Conservation (phyloP, 2,329 filamentous ascomycete species). For the Metarhizium anisopliae region DNA sequence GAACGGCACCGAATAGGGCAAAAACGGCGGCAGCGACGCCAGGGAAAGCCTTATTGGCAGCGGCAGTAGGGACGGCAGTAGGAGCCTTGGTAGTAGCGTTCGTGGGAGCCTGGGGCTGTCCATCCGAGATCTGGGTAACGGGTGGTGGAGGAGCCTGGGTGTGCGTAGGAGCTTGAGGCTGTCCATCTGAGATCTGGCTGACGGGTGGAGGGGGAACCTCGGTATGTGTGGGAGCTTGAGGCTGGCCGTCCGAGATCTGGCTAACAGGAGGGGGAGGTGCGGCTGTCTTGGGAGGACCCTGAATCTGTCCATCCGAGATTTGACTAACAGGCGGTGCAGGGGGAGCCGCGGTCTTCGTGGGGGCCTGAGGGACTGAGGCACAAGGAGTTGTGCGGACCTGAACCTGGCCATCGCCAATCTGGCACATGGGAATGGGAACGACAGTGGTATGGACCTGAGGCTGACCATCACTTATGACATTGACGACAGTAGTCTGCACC, state of each 20-base stretch:
- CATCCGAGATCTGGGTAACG: constrained; percentile 22
- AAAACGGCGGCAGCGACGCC: constrained; percentile 7
- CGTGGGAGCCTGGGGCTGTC: constrained; percentile 20
- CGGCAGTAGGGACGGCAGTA: not conserved
- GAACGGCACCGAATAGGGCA: constrained; percentile 10
- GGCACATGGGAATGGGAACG: constrained; percentile 37
- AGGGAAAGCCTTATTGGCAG: constrained; percentile 7
- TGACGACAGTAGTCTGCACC: constrained; percentile 39
- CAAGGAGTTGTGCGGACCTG: constrained; percentile 40
- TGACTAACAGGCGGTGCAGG: constrained; percentile 29
- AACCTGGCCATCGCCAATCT: constrained; percentile 40
- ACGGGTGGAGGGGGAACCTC: constrained; percentile 27
- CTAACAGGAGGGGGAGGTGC: constrained; percentile 21
- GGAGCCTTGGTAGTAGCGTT: constrained; percentile 10
- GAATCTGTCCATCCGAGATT: constrained; percentile 23
- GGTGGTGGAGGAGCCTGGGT: constrained; percentile 27
- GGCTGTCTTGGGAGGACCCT: constrained; percentile 10
- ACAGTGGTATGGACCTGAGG: constrained; percentile 38
- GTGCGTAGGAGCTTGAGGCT: constrained; percentile 40
- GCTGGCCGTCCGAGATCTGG: constrained; percentile 37
- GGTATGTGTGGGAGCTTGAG: constrained; percentile 36
- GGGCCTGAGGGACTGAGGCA: constrained; percentile 23
- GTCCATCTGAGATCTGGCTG: constrained; percentile 37
- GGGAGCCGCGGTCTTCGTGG: constrained; percentile 15
- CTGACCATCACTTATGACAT: constrained; percentile 39